Evolutionary conservation across 345 rosid genomes (phyloP).

Genomic region (Gynandropsis gynandra): DNA sequence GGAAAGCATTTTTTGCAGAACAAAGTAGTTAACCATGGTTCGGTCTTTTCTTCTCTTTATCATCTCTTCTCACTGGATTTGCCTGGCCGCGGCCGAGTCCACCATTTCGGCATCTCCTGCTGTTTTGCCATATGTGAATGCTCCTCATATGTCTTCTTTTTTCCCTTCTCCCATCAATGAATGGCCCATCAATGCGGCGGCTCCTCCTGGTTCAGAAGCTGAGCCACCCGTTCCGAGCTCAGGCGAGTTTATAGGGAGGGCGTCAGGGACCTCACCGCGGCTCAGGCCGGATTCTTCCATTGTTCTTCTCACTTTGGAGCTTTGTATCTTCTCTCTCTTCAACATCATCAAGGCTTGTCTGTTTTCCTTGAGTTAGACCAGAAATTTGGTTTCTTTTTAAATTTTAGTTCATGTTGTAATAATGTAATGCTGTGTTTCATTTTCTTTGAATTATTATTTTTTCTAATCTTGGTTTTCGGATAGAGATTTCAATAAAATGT

Average conservation of each 20-base stretch:
- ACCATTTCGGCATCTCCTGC: constrained; percentile 52
- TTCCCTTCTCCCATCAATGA: constrained; percentile 47
- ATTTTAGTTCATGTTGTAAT: too few species aligned
- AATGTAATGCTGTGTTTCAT: too few species aligned
- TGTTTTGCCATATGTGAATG: constrained; percentile 39
- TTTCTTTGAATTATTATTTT: too few species aligned
- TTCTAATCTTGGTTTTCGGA: too few species aligned
- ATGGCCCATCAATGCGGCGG: constrained; percentile 27
- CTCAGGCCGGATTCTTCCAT: constrained; percentile 20
- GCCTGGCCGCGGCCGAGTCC: constrained; percentile 25
- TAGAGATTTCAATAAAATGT: too few species aligned
- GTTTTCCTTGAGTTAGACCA: background rate
- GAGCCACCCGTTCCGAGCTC: constrained; percentile 41
- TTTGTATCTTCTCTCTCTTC: constrained; percentile 11
- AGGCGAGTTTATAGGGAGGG: constrained; percentile 46
- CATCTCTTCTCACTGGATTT: constrained; percentile 21
- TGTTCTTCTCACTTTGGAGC: constrained; percentile 20
- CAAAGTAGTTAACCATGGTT: constrained; percentile 35
- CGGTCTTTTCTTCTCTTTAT: constrained; percentile 21
- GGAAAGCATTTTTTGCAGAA: constrained; percentile 22
- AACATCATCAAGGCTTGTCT: background rate
- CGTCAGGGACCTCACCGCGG: constrained; percentile 28
- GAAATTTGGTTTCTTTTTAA: background rate
- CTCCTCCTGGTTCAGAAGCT: constrained; percentile 36
- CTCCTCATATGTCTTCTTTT: constrained; percentile 57